Evolutionary conservation across 164 flowering plant genomes (phyloP).

Genomic region (Warburgia ugandensis): DNA sequence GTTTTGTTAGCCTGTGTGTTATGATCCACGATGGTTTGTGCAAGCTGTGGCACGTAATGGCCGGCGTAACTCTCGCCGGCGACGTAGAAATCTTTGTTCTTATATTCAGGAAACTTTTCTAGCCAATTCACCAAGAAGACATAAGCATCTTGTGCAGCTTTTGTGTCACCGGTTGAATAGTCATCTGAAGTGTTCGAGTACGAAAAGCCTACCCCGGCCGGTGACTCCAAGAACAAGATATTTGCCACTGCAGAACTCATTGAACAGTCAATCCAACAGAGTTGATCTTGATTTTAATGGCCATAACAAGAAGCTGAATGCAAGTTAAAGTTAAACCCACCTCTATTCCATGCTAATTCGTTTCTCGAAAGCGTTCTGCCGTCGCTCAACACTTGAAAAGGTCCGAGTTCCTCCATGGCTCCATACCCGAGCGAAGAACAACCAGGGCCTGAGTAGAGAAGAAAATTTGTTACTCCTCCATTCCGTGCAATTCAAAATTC

Average conservation of each 20-base stretch:
- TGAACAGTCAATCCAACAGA: background rate
- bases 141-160: slow-evolving; percentile 88
- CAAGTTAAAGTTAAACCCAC: slow-evolving; percentile 22
- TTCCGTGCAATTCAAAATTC: no score
- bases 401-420: slow-evolving; percentile 74
- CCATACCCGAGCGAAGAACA: slow-evolving; percentile 76
- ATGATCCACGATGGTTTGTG: slow-evolving; percentile 41
- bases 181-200: slow-evolving; percentile 54
- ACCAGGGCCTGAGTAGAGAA: slow-evolving; percentile 50
- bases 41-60: slow-evolving; percentile 67
- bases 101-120: slow-evolving; percentile 90
- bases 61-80: slow-evolving; percentile 99
- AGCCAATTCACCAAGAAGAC: slow-evolving; percentile 79
- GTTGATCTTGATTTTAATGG: background rate
- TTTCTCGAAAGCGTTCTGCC: slow-evolving; percentile 54
- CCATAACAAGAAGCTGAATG: background rate
- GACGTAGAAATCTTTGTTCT: slow-evolving; percentile 79
- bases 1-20: slow-evolving; percentile 29
- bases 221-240: slow-evolving; percentile 64
- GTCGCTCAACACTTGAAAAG: slow-evolving; percentile 59
- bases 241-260: slow-evolving; percentile 40
- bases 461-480: background rate
- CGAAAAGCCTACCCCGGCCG: slow-evolving; percentile 71
- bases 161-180: slow-evolving; percentile 35
- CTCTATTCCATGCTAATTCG: slow-evolving; percentile 58